phyloP scores from a whole-genome alignment of 2,329 filamentous ascomycete species.

The Pseudogymnoascus sp. region DNA sequence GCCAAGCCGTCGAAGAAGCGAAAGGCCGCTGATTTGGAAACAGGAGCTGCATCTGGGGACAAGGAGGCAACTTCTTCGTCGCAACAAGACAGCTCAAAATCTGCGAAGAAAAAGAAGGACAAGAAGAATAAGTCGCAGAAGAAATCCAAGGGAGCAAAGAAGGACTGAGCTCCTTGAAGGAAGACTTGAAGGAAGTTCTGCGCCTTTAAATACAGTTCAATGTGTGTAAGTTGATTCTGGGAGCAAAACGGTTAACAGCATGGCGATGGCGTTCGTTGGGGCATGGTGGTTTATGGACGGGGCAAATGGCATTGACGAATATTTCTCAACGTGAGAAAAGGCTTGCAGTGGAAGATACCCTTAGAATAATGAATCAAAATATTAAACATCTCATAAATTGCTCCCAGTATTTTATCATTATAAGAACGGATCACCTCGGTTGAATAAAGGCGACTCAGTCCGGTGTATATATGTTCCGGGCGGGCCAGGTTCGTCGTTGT shows the following conservation, averaged over 20 bases:
- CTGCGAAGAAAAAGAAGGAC: conserved; percentile 25
- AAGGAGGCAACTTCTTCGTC: conserved; percentile 16
- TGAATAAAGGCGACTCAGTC: neutral
- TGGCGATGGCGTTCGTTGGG: conserved; percentile 4
- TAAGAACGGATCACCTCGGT: neutral
- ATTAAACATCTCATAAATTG: neutral
- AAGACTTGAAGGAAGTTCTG: neutral
- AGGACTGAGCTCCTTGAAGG: conserved; percentile 13
- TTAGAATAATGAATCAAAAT: conserved; percentile 3
- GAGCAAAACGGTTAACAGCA: conserved; percentile 7
- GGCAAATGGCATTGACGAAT: neutral
- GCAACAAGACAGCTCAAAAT: conserved; percentile 12
- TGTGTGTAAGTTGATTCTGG: neutral
- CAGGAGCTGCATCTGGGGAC: neutral
- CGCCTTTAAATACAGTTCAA: neutral
- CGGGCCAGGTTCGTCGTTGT: neutral
- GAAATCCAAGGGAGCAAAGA: conserved; percentile 27
- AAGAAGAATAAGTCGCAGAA: conserved; percentile 25
- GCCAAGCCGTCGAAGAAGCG: conserved; percentile 17
- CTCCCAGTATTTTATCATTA: neutral
- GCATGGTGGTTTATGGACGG: neutral
- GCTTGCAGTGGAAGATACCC: conserved; percentile 2
- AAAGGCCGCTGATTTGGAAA: conserved; percentile 18
- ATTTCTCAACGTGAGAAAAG: neutral
- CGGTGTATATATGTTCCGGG: conserved; percentile 5